Base-by-base conservation (phyloP, 805 yeast species). In the Brettanomyces nanus region DNA sequence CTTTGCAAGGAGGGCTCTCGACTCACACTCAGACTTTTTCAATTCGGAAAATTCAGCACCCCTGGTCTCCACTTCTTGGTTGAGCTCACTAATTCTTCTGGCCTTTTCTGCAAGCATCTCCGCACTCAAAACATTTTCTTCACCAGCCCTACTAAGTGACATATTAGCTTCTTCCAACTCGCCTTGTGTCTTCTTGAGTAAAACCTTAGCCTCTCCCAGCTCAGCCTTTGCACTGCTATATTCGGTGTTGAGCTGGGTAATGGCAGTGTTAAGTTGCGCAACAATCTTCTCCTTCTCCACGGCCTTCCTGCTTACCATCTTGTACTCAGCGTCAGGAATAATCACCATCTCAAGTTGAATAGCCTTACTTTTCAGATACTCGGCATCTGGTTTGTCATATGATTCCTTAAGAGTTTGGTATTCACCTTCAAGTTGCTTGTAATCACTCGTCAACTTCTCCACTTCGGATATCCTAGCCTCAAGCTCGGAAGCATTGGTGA, bases 311-410 rank as follows among this genome's bases (percentile, higher is more conserved):
- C 28, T 25, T 18, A 33, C 25, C 13, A 28, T 20, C 11, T 21
- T 28, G 29, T 47, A 45, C 17, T 47, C 51, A 18, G 43, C 31
- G 15, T 41, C 33, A 29, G 54, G 48, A 20, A 52, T 19, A 4
- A 51, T 42, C n/a, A 47, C 46, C 19, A 43, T 39, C 0, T 48
- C 56, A 10, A 37, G 35, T 7, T 14, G 29, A n/a, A 23, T 18
- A 2, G 58, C 52, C 33, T 45, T 48, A 6, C 33, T 35, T 25
- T 37, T 34, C 4, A 54, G 19, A 28, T 54, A 56, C 1, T 53
- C 59, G 19, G 35, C 37, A 18, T 18, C 10, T 9, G 33, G 20
- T n/a, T 38, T 32, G 5, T 26, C 15, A n/a, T 26, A 23, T 11
- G 39, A n/a, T 7, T 19, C 19, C 20, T 19, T 17, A n/a, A 31